A percentile compares a stretch with the other conserved stretches of the same genome.
Conservation (phyloP, 148 eudicot genomes). For the Bassia scoparia region DNA sequence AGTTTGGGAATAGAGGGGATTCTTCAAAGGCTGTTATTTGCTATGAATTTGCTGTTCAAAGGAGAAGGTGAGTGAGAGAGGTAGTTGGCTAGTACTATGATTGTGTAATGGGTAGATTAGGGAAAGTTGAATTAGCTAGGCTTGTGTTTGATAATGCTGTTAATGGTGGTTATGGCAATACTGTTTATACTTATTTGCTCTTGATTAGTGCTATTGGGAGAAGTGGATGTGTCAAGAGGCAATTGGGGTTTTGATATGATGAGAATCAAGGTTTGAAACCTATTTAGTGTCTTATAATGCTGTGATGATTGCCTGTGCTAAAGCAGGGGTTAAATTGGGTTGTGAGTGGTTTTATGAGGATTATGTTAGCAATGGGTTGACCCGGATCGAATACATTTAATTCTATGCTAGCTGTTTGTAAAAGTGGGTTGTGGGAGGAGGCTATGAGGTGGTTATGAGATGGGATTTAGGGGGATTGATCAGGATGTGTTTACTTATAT, state of each 20-base stretch:
- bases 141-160: slow-evolving; percentile 71
- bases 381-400: slow-evolving; percentile 86
- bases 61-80: slow-evolving; percentile 61
- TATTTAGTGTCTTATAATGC: slow-evolving; percentile 88
- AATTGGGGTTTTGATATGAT: slow-evolving; percentile 57
- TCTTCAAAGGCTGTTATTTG: slow-evolving; percentile 53
- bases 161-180: slow-evolving; percentile 68
- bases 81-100: slow-evolving; percentile 85
- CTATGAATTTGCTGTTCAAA: slow-evolving; percentile 55
- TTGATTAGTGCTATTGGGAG: slow-evolving; percentile 81
- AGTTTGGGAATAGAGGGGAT: slow-evolving; percentile 78
- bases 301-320: slow-evolving; percentile 88
- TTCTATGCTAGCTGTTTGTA: slow-evolving; percentile 85
- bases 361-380: slow-evolving; percentile 55
- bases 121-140: slow-evolving; percentile 70
- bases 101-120: slow-evolving; percentile 87
- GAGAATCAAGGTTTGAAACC: slow-evolving; percentile 73
- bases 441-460: slow-evolving; percentile 62
- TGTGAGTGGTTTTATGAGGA: slow-evolving; percentile 61
- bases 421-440: slow-evolving; percentile 77
- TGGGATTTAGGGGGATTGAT: slow-evolving; percentile 72
- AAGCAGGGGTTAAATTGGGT: slow-evolving; percentile 73
- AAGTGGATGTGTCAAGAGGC: slow-evolving; percentile 74
- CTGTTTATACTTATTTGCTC: slow-evolving; percentile 86
- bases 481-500: slow-evolving; percentile 87